phyloP scores from a whole-genome alignment of 345 rosid genomes.

The Sisymbrium irio region DNA sequence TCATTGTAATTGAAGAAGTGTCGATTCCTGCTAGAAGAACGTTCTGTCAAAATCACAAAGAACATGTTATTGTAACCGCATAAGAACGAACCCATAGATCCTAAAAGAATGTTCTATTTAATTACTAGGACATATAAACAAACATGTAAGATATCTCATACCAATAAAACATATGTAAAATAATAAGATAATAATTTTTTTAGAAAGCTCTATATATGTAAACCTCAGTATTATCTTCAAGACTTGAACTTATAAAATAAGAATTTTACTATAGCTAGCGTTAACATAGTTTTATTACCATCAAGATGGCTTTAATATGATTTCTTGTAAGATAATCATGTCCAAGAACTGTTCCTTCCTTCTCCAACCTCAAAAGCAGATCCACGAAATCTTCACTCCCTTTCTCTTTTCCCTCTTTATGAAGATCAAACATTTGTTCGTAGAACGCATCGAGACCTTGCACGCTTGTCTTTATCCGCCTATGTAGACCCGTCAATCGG shows the following conservation, averaged over 20 bases:
- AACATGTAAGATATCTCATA: background rate
- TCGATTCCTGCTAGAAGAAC: background rate
- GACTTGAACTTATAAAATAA: no score
- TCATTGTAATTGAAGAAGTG: background rate
- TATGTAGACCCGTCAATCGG: no score
- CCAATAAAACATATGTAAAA: no score
- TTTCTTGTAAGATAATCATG: background rate
- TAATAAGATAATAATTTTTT: background rate
- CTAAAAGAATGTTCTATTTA: background rate
- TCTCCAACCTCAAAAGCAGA: background rate
- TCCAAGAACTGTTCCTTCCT: background rate
- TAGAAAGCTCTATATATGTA: background rate
- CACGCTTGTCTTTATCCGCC: no score
- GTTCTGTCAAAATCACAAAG: background rate
- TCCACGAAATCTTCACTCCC: background rate
- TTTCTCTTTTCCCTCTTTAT: background rate
- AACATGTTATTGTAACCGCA: background rate
- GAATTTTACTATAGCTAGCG: no score
- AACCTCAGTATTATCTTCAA: no score
- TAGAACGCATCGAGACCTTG: no score
- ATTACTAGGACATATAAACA: background rate
- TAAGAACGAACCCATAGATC: background rate
- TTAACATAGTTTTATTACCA: background rate
- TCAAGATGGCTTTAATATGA: background rate
- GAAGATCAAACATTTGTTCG: no score